Conservation (phyloP, 225 moss, liverwort and hornwort species). For the Neckera pumila region DNA sequence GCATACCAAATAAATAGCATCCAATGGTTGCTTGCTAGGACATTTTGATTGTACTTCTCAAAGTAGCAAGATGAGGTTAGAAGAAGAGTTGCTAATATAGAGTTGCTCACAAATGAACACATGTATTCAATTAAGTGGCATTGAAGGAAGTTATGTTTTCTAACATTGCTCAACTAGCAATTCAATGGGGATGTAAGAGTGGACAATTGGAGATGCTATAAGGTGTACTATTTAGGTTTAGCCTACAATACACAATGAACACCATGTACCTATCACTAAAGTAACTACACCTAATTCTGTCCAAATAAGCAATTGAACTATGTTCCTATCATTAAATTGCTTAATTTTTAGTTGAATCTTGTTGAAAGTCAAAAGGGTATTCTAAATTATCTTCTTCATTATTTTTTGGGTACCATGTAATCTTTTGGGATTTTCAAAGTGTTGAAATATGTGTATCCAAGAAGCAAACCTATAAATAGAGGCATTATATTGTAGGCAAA, state of each 20-base stretch:
- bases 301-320: not conserved
- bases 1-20: not conserved
- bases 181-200: accelerated
- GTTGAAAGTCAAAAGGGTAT: not conserved
- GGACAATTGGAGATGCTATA: accelerated
- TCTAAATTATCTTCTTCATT: accelerated
- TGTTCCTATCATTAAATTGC: not conserved
- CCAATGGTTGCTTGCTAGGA: not conserved
- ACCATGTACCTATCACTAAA: too few relatives aligned
- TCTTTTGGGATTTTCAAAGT: not conserved
- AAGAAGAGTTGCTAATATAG: accelerated
- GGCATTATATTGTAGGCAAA: too few relatives aligned
- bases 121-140: not conserved
- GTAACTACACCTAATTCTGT: not conserved
- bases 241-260: not conserved
- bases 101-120: not conserved
- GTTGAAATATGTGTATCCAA: accelerated
- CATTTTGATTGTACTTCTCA: not conserved
- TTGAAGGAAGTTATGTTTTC: accelerated
- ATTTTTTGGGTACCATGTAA: not conserved
- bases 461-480: not conserved
- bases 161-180: accelerated
- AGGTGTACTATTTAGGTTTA: not conserved
- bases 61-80: too few relatives aligned
- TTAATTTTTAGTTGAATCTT: not conserved